These are phyloP conservation scores for Mariannaea elegans DNA, from an alignment of 2,329 filamentous ascomycete genomes.

Conservation along the genomic window DNA sequence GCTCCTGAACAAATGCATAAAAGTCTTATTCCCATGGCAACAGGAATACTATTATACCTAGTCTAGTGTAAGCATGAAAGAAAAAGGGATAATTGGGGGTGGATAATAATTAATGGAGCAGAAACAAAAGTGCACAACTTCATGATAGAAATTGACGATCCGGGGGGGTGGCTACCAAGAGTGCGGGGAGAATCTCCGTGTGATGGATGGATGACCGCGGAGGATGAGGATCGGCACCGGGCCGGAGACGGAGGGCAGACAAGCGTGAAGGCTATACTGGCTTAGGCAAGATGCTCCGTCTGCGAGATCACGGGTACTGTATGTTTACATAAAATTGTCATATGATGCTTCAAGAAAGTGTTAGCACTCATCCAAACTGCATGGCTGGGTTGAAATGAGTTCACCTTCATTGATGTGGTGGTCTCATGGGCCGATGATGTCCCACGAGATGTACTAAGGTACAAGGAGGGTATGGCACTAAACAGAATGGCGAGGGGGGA, in stretches of 20 bases:
- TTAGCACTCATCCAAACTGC: background rate
- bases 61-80: too few species aligned
- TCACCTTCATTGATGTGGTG: too few species aligned
- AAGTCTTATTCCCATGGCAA: too few species aligned
- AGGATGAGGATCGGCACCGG: constrained; percentile 18
- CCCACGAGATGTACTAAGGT: too few species aligned
- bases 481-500: background rate
- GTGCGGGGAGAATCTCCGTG: constrained; percentile 3
- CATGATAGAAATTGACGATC: background rate
- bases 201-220: background rate
- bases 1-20: too few species aligned
- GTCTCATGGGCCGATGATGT: background rate
- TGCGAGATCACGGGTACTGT: background rate
- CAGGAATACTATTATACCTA: too few species aligned
- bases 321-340: background rate
- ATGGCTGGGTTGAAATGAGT: background rate
- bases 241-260: constrained; percentile 10
- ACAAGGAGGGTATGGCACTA: too few species aligned
- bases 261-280: background rate
- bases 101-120: background rate
- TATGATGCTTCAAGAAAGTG: background rate
- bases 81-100: background rate
- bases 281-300: constrained; percentile 1
- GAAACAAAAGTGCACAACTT: background rate
- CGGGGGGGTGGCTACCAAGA: background rate